A percentile compares a stretch with the other conserved stretches of the same genome.
Evolutionary conservation across 768 basidiomycete genomes (phyloP).

Genomic region (Suillus placidus): DNA sequence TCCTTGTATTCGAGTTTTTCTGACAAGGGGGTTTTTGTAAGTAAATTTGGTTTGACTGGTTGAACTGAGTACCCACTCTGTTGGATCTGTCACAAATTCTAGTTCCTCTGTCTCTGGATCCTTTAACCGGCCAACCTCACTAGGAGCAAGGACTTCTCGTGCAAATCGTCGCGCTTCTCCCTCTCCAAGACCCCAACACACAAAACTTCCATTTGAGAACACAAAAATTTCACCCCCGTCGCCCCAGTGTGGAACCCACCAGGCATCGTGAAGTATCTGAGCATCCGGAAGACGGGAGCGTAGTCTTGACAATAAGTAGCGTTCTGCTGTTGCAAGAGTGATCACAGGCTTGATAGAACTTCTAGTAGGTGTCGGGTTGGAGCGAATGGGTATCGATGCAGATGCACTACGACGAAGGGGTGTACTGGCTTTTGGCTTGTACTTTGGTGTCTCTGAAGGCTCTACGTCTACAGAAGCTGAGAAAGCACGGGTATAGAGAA

Average conservation of each 20-base stretch:
- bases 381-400: slow-evolving; percentile 82
- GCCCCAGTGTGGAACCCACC: slow-evolving; percentile 79
- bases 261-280: slow-evolving; percentile 70
- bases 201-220: slow-evolving; percentile 86
- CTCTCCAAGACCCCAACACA: slow-evolving; percentile 88
- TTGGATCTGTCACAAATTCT: slow-evolving; percentile 90
- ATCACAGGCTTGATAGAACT: slow-evolving; percentile 76
- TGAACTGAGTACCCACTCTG: slow-evolving; percentile 57
- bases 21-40: slow-evolving; percentile 30
- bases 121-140: slow-evolving; percentile 64
- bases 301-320: slow-evolving; percentile 71
- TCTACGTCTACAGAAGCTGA: slow-evolving; percentile 6
- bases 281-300: slow-evolving; percentile 58
- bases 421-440: slow-evolving; percentile 82
- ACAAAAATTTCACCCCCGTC: slow-evolving; percentile 83
- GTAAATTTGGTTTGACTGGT: not conserved
- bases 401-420: slow-evolving; percentile 82
- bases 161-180: slow-evolving; percentile 72
- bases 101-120: slow-evolving; percentile 87
- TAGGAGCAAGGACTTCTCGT: slow-evolving; percentile 57
- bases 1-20: slow-evolving; percentile 85
- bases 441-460: slow-evolving; percentile 38
- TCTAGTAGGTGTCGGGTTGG: slow-evolving; percentile 84
- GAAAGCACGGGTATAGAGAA: slow-evolving; percentile 1
- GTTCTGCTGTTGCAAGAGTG: slow-evolving; percentile 83